A percentile compares a stretch with the other conserved stretches of the same genome.
Conservation (phyloP, 306 rosid species). For the Rubus parviflorus region DNA sequence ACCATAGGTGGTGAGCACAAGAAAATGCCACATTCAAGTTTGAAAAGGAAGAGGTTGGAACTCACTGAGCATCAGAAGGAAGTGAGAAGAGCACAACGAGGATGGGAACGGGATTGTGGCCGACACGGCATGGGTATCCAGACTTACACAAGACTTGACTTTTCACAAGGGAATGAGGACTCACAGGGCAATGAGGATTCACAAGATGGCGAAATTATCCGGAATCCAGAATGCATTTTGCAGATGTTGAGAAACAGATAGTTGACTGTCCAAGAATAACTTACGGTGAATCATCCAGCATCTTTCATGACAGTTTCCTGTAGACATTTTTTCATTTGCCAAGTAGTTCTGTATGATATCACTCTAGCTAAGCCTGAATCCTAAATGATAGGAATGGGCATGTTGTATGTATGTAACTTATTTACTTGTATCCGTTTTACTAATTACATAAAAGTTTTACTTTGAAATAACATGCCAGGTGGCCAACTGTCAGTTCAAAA, state of each 20-base stretch:
- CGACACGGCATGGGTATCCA: constrained; percentile 76
- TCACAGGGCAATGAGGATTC: constrained; percentile 63
- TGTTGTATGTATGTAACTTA: neutral
- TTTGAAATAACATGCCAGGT: neutral
- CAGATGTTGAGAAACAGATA: constrained; percentile 41
- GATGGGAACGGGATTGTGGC: constrained; percentile 55
- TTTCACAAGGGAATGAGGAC: constrained; percentile 61
- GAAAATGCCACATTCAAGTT: constrained; percentile 25
- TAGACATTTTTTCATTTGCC: neutral
- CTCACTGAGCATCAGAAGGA: constrained; percentile 83
- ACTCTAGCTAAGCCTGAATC: neutral
- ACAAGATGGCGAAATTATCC: constrained; percentile 55
- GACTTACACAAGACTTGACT: constrained; percentile 70
- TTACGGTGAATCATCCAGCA: neutral
- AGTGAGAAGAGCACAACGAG: constrained; percentile 76
- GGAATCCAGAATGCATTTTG: constrained; percentile 56
- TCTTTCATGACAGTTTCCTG: neutral
- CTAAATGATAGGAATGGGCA: neutral
- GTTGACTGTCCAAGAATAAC: neutral
- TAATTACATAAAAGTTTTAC: neutral
- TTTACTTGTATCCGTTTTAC: neutral
- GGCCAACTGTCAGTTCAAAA: too few relatives aligned
- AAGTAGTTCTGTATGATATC: neutral
- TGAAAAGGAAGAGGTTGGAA: constrained; percentile 58
- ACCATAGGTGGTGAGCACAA: constrained; percentile 19